Base-by-base conservation (phyloP, 1,284 basidiomycete genomes). In the Ustilago esculenta region DNA sequence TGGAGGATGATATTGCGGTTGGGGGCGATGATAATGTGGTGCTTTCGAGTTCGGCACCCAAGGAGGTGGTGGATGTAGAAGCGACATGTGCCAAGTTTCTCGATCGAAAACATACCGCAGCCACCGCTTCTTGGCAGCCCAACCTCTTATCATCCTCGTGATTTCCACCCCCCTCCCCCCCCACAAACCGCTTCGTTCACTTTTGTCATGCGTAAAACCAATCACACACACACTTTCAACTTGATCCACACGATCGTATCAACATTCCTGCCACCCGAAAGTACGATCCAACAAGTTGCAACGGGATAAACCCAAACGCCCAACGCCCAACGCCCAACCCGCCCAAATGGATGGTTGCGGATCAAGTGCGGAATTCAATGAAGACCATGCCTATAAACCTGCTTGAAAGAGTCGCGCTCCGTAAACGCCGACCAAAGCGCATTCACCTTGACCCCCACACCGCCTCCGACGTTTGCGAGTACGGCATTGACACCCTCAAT, bases 1-100 rank as follows among this genome's bases (percentile, higher is more conserved):
- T 81, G 7, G 79, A 81, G 54, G 80, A 81, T 45, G 80, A 81
- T 52, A 72, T 81, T 5, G 75, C 76, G 1, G 76, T 81, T 10
- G 50, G 48, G 8, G 59, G 67, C 20, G 25, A 52, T 3, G 47
- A 36, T 25, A 70, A 77, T 14, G 33, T 80, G 12, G 65, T 81
- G 18, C 66, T n/a, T n/a, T n/a, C n/a, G n/a, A n/a, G n/a, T n/a
- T n/a, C n/a, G 5, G 72, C 72, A 15, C 79, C 79, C 8, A 79
- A 75, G 52, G 80, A 81, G 56, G 64, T 80, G 15, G 67, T 58
- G 1, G 80, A 81, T 44, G 75, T 81, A 9, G 76, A 80, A 58
- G 79, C 79, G 0, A 70, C 69, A 2, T 81, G 76, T 33, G 47
- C 25, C 8, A 24, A 43, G 12, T 56, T 33, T 12, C 27, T 70